Percentiles rank a stretch among this genome's conserved stretches.
Conservation (phyloP, 495 filamentous ascomycete species). For the Bryoglossum gracile region DNA sequence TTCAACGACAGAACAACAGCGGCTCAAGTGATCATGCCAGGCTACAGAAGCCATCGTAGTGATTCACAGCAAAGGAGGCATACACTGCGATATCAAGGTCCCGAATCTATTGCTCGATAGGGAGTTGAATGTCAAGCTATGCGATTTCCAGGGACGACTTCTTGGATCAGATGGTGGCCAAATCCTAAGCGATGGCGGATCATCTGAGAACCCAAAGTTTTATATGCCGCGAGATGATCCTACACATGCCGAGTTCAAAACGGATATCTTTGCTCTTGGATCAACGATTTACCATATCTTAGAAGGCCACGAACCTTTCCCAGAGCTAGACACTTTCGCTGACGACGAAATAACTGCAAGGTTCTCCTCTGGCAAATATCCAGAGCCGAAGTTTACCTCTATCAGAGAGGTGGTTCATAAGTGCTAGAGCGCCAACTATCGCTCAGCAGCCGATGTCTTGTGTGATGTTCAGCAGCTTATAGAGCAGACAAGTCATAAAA, state of each 20-base stretch:
- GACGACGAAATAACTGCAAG: no score
- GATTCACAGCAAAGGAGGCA: slow-evolving; percentile 6
- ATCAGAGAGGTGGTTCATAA: no score
- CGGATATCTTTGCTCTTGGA: slow-evolving; percentile 27
- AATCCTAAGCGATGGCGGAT: slow-evolving; percentile 14
- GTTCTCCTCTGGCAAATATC: no score
- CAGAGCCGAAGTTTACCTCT: no score
- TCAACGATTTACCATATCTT: slow-evolving; percentile 23
- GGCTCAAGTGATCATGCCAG: slow-evolving; percentile 7
- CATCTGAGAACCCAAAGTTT: slow-evolving; percentile 19
- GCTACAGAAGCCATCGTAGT: slow-evolving; percentile 16
- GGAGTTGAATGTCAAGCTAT: slow-evolving; percentile 15
- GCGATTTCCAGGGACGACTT: slow-evolving; percentile 25
- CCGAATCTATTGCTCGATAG: slow-evolving; percentile 18
- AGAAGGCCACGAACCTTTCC: slow-evolving; percentile 20
- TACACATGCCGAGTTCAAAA: slow-evolving; percentile 11
- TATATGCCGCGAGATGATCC: slow-evolving; percentile 18
- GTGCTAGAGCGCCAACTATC: no score
- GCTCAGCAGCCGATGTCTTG: no score
- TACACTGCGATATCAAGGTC: slow-evolving; percentile 18
- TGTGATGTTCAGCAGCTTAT: no score
- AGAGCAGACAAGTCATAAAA: no score
- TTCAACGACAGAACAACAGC: neutral
- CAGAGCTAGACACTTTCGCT: slow-evolving; percentile 14
- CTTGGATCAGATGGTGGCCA: slow-evolving; percentile 1